These are phyloP conservation scores for Phyllosticta ampelicida DNA, from an alignment of 2,329 filamentous ascomycete genomes.

Conservation along the genomic window DNA sequence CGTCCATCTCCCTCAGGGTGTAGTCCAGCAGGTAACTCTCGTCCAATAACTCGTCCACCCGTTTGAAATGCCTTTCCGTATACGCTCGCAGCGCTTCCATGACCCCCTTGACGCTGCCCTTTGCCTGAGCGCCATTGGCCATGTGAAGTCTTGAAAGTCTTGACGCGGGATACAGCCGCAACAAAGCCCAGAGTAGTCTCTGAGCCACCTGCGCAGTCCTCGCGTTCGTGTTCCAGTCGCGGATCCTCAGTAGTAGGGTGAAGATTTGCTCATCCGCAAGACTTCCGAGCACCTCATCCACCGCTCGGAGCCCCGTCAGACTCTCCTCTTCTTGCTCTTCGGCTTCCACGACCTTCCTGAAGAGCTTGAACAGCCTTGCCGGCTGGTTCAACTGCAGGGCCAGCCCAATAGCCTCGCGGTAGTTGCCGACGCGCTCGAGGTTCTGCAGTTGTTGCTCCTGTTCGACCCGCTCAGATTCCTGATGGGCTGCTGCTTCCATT, in stretches of 20 bases:
- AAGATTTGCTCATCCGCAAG: constrained; percentile 81
- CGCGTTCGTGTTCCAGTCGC: constrained; percentile 97
- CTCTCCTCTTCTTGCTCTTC: constrained; percentile 50
- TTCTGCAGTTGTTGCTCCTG: constrained; percentile 93
- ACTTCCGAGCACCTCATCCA: constrained; percentile 72
- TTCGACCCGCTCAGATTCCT: constrained; percentile 71
- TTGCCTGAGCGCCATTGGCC: constrained; percentile 22
- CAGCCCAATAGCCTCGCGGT: constrained; percentile 84
- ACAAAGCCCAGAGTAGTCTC: constrained; percentile 66
- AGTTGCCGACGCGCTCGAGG: constrained; percentile 77
- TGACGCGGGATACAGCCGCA: constrained; percentile 69
- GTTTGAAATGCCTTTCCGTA: constrained; percentile 83
- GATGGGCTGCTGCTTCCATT: constrained; percentile 60
- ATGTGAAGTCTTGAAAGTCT: constrained; percentile 58
- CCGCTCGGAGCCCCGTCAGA: constrained; percentile 51
- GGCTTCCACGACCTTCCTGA: constrained; percentile 65
- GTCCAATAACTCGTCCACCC: constrained; percentile 80
- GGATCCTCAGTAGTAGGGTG: constrained; percentile 64
- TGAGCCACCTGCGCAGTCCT: constrained; percentile 78
- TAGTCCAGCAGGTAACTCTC: constrained; percentile 94
- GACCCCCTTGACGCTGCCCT: constrained; percentile 63
- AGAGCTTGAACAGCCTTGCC: constrained; percentile 70
- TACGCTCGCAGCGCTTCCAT: constrained; percentile 80
- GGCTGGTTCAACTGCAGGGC: constrained; percentile 93
- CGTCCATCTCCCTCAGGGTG: constrained; percentile 88